Evolutionary conservation across 805 yeast species (phyloP), one percentile per base, ranked within the genome.

Genomic region (Wickerhamiella shivajii): DNA sequence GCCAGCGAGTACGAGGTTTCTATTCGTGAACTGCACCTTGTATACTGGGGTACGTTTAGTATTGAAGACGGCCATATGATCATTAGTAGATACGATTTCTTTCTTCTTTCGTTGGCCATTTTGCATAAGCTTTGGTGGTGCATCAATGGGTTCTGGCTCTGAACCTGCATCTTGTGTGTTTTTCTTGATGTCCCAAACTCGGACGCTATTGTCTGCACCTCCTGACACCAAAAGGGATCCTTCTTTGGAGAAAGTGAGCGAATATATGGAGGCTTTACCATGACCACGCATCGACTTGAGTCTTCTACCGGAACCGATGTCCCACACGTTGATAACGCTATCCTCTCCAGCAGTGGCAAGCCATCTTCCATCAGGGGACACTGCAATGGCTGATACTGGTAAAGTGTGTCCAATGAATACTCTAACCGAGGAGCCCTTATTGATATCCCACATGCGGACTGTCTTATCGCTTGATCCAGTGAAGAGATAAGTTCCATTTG

Each of bases 291-390:
- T 81, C 7, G 80, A 65, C 56, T 90, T 90, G 43, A 90, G 61
- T 33, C 84, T 63, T 43, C 93, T 67, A 15, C 97, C 97, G 2
- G 85, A 69, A 2, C 95, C 93, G 36, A 80, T 73, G 59, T 90
- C 99, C 93, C 96, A 90, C 24, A 90, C 66, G 50, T 77, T 77
- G 22, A 90, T 78, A 7, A 77, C 68, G 27, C 84, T 73, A 53
- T 90, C 97, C 51, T 84, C 96, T 34, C 94, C 93, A 2, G 93
- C 96, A 37, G 84, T 71, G 3, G 97, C 95, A 37, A 90, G 61
- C 87, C 94, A 80, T 50, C 96, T 67, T 3, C 99, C 99, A 60
- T 90, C 96, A 0, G 97, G 97, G 1, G 94, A 77, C 6, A 83
- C 93, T 0, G 93, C 84, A 44, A 81, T 60, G 13, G 84, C 67